Conservation (phyloP, 352 stramenopile genomes). For the Phytophthora podocarpi region DNA sequence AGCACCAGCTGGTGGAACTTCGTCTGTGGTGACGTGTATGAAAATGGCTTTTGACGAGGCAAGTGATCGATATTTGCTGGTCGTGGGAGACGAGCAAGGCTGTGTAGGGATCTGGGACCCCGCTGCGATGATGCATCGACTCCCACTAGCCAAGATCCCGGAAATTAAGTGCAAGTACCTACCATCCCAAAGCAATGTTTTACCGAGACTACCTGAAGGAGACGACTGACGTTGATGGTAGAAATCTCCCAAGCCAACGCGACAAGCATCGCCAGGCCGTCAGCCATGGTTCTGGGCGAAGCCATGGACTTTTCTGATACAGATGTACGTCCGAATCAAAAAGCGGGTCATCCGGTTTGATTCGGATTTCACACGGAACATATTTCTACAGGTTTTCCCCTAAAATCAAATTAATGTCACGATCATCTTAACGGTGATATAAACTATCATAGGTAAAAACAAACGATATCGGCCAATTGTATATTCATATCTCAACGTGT, state of each 20-base stretch:
- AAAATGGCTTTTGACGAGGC: constrained; percentile 60
- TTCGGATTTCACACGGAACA: too few species aligned
- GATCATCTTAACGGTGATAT: too few species aligned
- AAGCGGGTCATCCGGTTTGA: too few species aligned
- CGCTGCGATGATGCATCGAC: constrained; percentile 46
- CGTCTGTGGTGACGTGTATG: constrained; percentile 51
- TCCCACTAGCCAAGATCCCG: constrained; percentile 60
- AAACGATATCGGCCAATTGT: too few species aligned
- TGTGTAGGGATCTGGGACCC: constrained; percentile 60
- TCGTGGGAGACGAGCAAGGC: constrained; percentile 64
- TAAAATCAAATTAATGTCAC: too few species aligned
- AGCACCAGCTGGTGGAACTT: constrained; percentile 72
- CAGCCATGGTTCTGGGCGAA: constrained; percentile 35
- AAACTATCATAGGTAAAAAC: too few species aligned
- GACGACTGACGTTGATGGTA: constrained; percentile 2
- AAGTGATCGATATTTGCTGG: constrained; percentile 48
- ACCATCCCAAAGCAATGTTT: constrained; percentile 70
- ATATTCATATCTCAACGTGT: too few species aligned
- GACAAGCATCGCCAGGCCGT: constrained; percentile 32
- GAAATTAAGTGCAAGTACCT: constrained; percentile 69
- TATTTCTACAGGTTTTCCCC: too few species aligned
- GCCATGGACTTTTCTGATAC: too few species aligned
- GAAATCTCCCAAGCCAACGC: constrained; percentile 6
- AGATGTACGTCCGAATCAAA: too few species aligned
- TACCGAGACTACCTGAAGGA: constrained; percentile 61